Evolutionary conservation across 2,329 filamentous ascomycete species (phyloP).

Genomic region (Eutypa lata): DNA sequence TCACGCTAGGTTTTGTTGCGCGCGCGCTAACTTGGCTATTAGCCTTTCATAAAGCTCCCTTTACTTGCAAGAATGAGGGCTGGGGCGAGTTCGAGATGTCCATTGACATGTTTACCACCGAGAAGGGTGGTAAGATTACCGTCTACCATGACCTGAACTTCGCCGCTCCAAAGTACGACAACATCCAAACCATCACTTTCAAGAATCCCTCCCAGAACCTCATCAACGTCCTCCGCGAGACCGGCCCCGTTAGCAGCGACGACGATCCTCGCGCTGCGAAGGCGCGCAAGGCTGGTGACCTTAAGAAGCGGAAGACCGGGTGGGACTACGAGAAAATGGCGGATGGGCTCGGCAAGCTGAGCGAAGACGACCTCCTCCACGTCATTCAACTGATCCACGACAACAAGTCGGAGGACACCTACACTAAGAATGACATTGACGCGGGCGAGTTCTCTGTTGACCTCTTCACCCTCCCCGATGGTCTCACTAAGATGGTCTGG

Average conservation of each 20-base stretch:
- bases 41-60: constrained; percentile 83
- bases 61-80: constrained; percentile 87
- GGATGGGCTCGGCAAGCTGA: constrained; percentile 82
- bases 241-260: constrained; percentile 78
- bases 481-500: constrained; percentile 90
- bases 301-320: constrained; percentile 74
- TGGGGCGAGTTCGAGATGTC: constrained; percentile 99
- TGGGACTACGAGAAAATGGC: constrained; percentile 95
- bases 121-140: constrained; percentile 79
- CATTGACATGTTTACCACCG: constrained; percentile 77
- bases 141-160: constrained; percentile 94
- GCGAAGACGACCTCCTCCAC: constrained; percentile 88
- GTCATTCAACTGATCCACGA: constrained; percentile 98
- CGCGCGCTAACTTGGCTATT: constrained; percentile 2
- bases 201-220: constrained; percentile 91
- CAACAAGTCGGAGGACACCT: constrained; percentile 90
- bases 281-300: constrained; percentile 49
- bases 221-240: constrained; percentile 74
- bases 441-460: constrained; percentile 98
- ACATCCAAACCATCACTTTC: constrained; percentile 77
- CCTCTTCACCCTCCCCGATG: constrained; percentile 92
- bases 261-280: constrained; percentile 65
- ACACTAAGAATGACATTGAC: constrained; percentile 95
- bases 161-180: constrained; percentile 74
- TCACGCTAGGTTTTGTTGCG: neutral